Base-by-base conservation (phyloP, 441 rosid genomes). In the Populus hybrid region DNA sequence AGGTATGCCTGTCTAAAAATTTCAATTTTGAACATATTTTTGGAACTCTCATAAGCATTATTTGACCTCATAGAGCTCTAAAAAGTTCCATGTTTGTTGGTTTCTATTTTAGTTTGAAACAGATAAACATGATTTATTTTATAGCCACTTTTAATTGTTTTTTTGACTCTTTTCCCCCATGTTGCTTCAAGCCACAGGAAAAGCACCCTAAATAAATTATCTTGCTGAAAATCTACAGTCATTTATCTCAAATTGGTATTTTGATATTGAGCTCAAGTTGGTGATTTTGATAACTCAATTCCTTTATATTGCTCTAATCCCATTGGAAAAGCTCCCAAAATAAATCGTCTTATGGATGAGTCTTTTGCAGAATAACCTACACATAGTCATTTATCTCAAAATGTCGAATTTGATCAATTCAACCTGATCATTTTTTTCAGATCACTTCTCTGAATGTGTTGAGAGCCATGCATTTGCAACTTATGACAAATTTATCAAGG, bases 371-470 rank as follows among this genome's bases (percentile, higher is more conserved):
- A 50, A 50, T 16, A 50, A 50, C 57, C 57, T 1, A 5, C 0
- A 5, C 6, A 0, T 50, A 50, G 35, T 46, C 16, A 11, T 50
- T 42, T 16, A 63, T 76, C 70, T 35, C 36, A 66, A 73, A 30
- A 18, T 59, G 21, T 20, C 88, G 90, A 94, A 86, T 94, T 75
- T 76, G 9, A 61, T 69, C 14, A 50, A 30, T 59, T 67, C 23
- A 64, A 57, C 71, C 83, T 69, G 42, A 46, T 73, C 16, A 61
- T 50, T 71, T 36, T 91, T 67, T 80, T 88, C 91, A 95, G 99
- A 95, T 86, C 98, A 95, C 83, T 89, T 93, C 81, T 92, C 97
- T n/a, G 98, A 95, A 87, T 93, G 98, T 18, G 98, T 95, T 8
- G 99, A 95, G 84, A 84, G 87, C 82, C 99, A 93, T 81, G 98